Evolutionary conservation across 345 rosid genomes (phyloP).

Genomic region (Rhodamnia rubescens): DNA sequence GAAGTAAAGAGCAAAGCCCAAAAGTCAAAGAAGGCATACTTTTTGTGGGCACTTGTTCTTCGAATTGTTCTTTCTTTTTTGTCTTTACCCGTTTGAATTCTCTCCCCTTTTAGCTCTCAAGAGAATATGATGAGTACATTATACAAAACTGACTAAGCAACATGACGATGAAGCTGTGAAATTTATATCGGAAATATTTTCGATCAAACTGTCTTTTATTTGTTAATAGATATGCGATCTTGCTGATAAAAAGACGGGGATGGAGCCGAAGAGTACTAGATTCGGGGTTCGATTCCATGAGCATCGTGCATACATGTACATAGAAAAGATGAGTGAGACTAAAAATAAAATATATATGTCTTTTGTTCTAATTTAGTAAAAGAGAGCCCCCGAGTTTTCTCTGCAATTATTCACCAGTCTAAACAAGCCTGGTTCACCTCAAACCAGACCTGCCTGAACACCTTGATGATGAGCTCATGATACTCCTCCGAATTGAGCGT

Average conservation of each 20-base stretch:
- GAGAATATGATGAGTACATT: not conserved
- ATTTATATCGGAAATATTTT: not conserved
- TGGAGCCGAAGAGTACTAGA: not conserved
- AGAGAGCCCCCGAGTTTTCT: not conserved
- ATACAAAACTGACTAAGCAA: not conserved
- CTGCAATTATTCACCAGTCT: not conserved
- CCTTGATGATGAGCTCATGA: conserved; percentile 81
- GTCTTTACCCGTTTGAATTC: not conserved
- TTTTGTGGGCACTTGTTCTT: not conserved
- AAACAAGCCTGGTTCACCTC: conserved; percentile 16
- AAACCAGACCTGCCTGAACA: conserved; percentile 67
- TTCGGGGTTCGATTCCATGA: not conserved
- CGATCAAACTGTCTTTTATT: not conserved
- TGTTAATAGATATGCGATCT: not conserved
- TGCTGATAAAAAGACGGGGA: not conserved
- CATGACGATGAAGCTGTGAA: fast-evolving
- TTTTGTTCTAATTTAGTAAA: not conserved
- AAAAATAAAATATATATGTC: not conserved
- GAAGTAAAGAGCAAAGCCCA: not conserved
- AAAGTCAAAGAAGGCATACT: not conserved
- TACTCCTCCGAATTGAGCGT: conserved; percentile 56
- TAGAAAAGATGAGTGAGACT: not conserved
- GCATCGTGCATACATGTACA: no score
- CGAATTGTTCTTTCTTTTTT: not conserved
- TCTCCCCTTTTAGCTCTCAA: not conserved